Evolutionary conservation across 2,329 filamentous ascomycete genomes (phyloP).

Genomic region (Chaetomiaceae sp.): DNA sequence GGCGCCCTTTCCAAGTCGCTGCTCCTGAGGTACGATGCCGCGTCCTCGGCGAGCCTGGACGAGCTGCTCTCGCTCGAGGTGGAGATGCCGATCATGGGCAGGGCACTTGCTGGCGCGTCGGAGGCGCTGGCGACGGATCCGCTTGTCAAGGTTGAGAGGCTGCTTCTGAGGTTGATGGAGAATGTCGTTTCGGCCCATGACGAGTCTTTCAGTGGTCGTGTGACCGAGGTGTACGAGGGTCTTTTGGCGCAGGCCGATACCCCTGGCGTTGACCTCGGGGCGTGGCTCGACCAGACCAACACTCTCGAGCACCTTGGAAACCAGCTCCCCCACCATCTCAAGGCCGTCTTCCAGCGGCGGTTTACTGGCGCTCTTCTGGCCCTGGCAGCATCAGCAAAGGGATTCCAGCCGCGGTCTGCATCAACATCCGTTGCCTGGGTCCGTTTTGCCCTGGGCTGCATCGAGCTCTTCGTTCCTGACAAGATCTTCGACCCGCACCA

Average conservation of each 20-base stretch:
- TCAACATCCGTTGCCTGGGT: slow-evolving; percentile 63
- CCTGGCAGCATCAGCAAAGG: slow-evolving; percentile 35
- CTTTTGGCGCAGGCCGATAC: slow-evolving; percentile 7
- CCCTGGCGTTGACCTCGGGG: not conserved
- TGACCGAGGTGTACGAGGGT: slow-evolving; percentile 26
- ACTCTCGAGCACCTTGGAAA: slow-evolving; percentile 27
- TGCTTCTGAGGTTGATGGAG: slow-evolving; percentile 44
- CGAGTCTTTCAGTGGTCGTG: slow-evolving; percentile 28
- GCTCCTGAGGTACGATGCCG: slow-evolving; percentile 48
- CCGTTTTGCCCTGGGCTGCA: slow-evolving; percentile 65
- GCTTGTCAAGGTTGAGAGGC: slow-evolving; percentile 42
- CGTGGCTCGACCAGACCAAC: slow-evolving; percentile 17
- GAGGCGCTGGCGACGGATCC: slow-evolving; percentile 47
- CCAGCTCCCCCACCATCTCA: slow-evolving; percentile 32
- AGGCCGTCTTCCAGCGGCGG: slow-evolving; percentile 36
- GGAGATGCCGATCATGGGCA: slow-evolving; percentile 58
- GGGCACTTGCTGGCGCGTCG: slow-evolving; percentile 48
- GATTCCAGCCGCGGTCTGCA: slow-evolving; percentile 25
- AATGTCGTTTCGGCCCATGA: slow-evolving; percentile 39
- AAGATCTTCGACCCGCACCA: slow-evolving; percentile 77
- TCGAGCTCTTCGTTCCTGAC: slow-evolving; percentile 81
- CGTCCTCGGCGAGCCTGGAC: slow-evolving; percentile 51
- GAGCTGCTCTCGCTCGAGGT: slow-evolving; percentile 59
- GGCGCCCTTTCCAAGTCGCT: slow-evolving; percentile 47
- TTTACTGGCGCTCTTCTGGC: slow-evolving; percentile 44